These are phyloP conservation scores for Lipomyces mesembrius DNA, from an alignment of 805 yeast species.

Conservation along the genomic window DNA sequence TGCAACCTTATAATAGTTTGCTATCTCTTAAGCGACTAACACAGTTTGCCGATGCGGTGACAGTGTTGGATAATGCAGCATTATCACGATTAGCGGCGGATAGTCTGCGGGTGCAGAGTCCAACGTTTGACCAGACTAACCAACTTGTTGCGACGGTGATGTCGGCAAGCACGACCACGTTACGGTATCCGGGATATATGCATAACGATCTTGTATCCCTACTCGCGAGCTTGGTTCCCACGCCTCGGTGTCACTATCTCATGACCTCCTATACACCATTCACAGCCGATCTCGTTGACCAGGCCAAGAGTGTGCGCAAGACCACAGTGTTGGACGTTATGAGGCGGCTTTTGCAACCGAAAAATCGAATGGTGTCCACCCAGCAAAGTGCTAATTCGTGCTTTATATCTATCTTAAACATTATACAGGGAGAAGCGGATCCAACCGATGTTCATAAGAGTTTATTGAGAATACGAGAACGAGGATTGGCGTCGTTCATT, in stretches of 20 bases:
- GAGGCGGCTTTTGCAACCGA: constrained; percentile 77
- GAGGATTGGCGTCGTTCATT: constrained; percentile 64
- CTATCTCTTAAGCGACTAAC: constrained; percentile 80
- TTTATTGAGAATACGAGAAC: constrained; percentile 49
- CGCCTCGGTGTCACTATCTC: constrained; percentile 79
- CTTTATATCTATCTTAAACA: constrained; percentile 73
- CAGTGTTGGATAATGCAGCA: constrained; percentile 92
- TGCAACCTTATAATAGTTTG: constrained; percentile 92
- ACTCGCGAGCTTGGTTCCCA: constrained; percentile 79
- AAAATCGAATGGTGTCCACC: constrained; percentile 69
- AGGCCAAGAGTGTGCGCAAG: constrained; percentile 63
- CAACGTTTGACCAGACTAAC: constrained; percentile 79
- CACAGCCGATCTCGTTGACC: constrained; percentile 66
- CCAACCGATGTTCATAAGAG: constrained; percentile 66
- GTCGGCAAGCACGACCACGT: constrained; percentile 82
- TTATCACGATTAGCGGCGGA: constrained; percentile 70
- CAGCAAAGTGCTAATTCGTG: constrained; percentile 52
- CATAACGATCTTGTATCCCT: constrained; percentile 84
- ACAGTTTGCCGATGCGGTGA: constrained; percentile 81
- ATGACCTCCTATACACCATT: constrained; percentile 79
- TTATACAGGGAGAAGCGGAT: constrained; percentile 67
- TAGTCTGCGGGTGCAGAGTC: constrained; percentile 59
- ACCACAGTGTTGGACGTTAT: constrained; percentile 84
- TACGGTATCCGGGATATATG: constrained; percentile 90
- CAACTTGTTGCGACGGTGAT: constrained; percentile 83